These are phyloP conservation scores for Trichoderma sp. DNA, from an alignment of 2,329 filamentous ascomycete species.

Conservation along the genomic window DNA sequence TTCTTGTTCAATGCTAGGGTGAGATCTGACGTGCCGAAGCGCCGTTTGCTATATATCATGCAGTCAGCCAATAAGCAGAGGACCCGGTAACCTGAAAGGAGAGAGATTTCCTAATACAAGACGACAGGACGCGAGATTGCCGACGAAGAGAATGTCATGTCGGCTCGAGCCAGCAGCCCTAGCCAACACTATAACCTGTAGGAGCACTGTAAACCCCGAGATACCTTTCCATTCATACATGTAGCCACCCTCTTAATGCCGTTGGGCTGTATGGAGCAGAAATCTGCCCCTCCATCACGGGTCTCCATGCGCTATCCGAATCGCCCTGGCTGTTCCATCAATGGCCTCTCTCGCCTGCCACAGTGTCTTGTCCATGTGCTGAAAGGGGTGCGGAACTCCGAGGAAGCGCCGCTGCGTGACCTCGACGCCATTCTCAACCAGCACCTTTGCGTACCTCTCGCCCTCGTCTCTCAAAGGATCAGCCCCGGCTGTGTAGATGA, in stretches of 20 bases:
- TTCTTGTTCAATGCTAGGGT: not conserved
- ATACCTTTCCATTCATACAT: not conserved
- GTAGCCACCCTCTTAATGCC: not conserved
- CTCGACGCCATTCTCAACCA: constrained; percentile 50
- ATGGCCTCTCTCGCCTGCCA: constrained; percentile 45
- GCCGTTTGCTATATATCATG: not conserved
- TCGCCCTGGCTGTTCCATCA: constrained; percentile 39
- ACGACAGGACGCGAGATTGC: not conserved
- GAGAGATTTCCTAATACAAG: not conserved
- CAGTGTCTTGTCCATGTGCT: constrained; percentile 51
- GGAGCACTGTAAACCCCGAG: not conserved
- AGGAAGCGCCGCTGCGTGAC: constrained; percentile 51
- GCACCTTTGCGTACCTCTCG: constrained; percentile 49
- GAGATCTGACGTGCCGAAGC: not conserved
- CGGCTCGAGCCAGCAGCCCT: not conserved
- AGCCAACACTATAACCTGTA: not conserved
- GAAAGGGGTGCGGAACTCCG: constrained; percentile 55
- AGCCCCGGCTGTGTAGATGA: constrained; percentile 49
- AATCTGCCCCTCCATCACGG: constrained; percentile 1
- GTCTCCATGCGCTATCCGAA: constrained; percentile 37
- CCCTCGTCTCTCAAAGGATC: constrained; percentile 55
- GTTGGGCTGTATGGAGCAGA: not conserved
- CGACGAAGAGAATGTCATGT: not conserved
- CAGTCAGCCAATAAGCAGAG: not conserved
- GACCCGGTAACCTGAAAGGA: not conserved